A percentile compares a stretch with the other conserved stretches of the same genome.
Evolutionary conservation across 345 rosid species (phyloP).

Genomic region (Eucalyptus decipiens): DNA sequence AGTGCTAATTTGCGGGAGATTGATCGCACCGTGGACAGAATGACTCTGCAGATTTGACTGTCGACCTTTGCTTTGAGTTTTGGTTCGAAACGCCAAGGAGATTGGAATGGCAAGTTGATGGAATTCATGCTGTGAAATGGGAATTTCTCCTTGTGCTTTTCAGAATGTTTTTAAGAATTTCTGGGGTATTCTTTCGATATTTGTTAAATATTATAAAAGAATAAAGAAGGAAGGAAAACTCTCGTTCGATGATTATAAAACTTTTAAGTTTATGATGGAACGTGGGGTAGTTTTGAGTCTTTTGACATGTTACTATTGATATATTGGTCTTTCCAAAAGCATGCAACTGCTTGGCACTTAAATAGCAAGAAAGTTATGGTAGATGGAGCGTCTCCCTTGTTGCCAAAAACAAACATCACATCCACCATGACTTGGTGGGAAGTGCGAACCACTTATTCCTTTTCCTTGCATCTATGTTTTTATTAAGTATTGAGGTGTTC

Average conservation of each 20-base stretch:
- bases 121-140: background rate
- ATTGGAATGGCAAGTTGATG: background rate
- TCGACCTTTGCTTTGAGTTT: background rate
- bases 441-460: background rate
- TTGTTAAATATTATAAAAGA: background rate
- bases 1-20: background rate
- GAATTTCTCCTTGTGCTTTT: background rate
- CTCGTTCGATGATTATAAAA: background rate
- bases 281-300: background rate
- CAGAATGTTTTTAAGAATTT: background rate
- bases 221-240: background rate
- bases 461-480: background rate
- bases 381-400: background rate
- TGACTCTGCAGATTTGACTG: background rate
- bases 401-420: background rate
- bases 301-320: background rate
- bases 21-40: background rate
- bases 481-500: background rate
- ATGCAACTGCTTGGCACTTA: background rate
- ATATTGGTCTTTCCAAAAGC: background rate
- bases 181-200: background rate
- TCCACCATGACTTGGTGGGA: background rate
- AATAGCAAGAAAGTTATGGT: background rate
- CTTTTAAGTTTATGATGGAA: background rate
- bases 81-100: accelerated